A percentile compares a stretch with the other conserved stretches of the same genome.
Conservation (phyloP, 768 basidiomycete species). For the Lentinula raphanica region DNA sequence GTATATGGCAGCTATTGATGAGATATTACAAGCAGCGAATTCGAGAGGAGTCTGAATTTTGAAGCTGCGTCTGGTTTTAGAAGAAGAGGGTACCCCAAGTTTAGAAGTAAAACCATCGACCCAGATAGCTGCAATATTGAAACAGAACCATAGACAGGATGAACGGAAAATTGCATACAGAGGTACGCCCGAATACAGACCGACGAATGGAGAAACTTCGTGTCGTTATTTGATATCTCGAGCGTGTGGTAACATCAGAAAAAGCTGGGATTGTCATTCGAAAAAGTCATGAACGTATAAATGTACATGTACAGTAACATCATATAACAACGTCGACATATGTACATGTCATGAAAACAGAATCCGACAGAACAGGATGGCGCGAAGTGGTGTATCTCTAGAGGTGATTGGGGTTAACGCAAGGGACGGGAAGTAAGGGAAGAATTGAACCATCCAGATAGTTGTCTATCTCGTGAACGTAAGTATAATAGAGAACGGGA, state of each 20-base stretch:
- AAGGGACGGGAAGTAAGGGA: not conserved
- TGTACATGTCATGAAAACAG: not conserved
- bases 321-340: not conserved
- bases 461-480: not conserved
- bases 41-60: not conserved
- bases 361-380: not conserved
- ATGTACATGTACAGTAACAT: not conserved
- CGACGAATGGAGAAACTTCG: too few species aligned
- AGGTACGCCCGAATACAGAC: too few species aligned
- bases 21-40: not conserved
- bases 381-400: not conserved
- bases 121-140: too few species aligned
- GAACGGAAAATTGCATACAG: too few species aligned
- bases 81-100: too few species aligned
- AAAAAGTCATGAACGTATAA: not conserved
- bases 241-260: too few species aligned
- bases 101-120: too few species aligned
- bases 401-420: too few species aligned
- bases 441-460: not conserved
- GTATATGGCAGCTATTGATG: slow-evolving; percentile 4
- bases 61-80: too few species aligned
- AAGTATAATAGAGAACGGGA: not conserved
- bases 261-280: not conserved
- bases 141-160: too few species aligned
- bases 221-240: too few species aligned